Evolutionary conservation across 768 basidiomycete genomes (phyloP).

Genomic region (Termitomyces sp.): DNA sequence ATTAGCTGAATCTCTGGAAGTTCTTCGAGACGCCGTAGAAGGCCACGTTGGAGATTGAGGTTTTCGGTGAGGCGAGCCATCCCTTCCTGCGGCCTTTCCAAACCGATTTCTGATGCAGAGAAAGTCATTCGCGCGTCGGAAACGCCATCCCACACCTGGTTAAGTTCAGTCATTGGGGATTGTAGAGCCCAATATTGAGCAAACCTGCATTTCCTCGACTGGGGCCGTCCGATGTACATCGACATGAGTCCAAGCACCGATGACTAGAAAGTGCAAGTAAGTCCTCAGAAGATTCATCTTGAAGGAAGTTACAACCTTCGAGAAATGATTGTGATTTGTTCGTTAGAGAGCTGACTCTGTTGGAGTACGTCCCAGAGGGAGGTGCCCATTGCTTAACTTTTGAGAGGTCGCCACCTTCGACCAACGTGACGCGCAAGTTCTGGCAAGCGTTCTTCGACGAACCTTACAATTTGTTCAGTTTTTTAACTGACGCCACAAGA

Average conservation of each 20-base stretch:
- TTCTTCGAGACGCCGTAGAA: constrained; percentile 57
- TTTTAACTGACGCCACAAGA: background rate
- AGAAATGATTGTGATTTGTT: constrained; percentile 66
- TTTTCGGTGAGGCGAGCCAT: constrained; percentile 93
- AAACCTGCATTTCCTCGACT: constrained; percentile 83
- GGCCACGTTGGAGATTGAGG: constrained; percentile 83
- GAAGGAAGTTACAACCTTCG: constrained; percentile 38
- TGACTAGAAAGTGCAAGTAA: constrained; percentile 39
- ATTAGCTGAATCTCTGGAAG: constrained; percentile 54
- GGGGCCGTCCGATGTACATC: constrained; percentile 62
- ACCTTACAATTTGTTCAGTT: constrained; percentile 29
- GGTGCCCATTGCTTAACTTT: constrained; percentile 66
- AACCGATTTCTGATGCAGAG: constrained; percentile 43
- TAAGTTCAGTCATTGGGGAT: background rate
- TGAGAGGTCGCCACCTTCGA: constrained; percentile 78
- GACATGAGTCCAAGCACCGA: constrained; percentile 81
- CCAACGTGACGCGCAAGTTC: constrained; percentile 58
- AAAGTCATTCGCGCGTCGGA: constrained; percentile 78
- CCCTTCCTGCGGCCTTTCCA: constrained; percentile 21
- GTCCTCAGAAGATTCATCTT: constrained; percentile 1
- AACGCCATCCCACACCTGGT: constrained; percentile 88
- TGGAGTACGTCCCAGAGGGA: constrained; percentile 55
- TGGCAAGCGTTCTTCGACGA: constrained; percentile 45
- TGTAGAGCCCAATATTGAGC: background rate
- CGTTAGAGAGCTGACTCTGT: constrained; percentile 84